A percentile compares a stretch with the other conserved stretches of the same genome.
Conservation (phyloP, 768 basidiomycete species). For the Auriculariales sp. region DNA sequence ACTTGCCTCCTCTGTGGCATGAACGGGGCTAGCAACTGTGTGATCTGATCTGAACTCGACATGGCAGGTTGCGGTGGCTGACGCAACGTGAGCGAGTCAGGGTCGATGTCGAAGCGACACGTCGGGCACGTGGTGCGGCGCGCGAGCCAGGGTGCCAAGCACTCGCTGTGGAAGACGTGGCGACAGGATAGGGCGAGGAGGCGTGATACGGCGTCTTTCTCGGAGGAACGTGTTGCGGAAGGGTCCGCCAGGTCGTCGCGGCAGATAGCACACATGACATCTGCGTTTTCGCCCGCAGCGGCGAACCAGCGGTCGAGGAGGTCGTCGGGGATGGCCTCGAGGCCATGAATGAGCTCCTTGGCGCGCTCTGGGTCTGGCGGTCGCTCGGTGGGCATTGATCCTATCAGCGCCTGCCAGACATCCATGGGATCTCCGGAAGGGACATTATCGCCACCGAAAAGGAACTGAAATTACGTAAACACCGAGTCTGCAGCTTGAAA, state of each 20-base stretch:
- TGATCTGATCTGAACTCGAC: no score
- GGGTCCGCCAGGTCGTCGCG: neutral
- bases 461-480: neutral
- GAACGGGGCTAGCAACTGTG: no score
- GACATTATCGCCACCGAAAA: neutral
- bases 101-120: slow-evolving; percentile 73
- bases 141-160: slow-evolving; percentile 73
- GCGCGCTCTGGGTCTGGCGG: neutral
- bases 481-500: neutral
- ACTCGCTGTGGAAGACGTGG: slow-evolving; percentile 68
- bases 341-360: slow-evolving; percentile 2
- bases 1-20: no score
- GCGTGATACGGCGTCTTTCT: neutral
- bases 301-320: neutral
- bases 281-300: neutral
- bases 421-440: neutral
- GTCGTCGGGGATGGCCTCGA: slow-evolving; percentile 2
- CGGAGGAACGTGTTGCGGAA: neutral
- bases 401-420: neutral
- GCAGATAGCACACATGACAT: neutral
- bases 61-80: no score
- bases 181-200: slow-evolving; percentile 63
- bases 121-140: slow-evolving; percentile 74
- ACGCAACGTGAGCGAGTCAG: slow-evolving; percentile 45
- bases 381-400: neutral